A percentile compares a stretch with the other conserved stretches of the same genome.
Conservation (phyloP, 495 filamentous ascomycete genomes). For the Thermothielavioides terrestris region DNA sequence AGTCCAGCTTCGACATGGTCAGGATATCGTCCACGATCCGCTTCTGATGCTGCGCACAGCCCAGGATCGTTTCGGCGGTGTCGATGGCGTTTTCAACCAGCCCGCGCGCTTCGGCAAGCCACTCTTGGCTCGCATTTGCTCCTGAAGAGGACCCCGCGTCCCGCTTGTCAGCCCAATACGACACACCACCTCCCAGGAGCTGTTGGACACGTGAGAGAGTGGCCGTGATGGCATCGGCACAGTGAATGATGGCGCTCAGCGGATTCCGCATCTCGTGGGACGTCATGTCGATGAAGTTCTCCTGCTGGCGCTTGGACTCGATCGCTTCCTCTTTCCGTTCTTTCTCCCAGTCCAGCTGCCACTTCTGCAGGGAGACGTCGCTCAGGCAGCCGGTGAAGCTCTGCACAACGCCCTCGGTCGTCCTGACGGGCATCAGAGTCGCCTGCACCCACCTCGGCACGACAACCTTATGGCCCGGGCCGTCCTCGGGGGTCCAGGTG, state of each 20-base stretch:
- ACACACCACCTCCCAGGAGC: slow-evolving; percentile 12
- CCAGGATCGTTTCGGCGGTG: slow-evolving; percentile 64
- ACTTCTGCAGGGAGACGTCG: slow-evolving; percentile 32
- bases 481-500: slow-evolving; percentile 24
- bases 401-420: slow-evolving; percentile 23
- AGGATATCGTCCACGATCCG: slow-evolving; percentile 74
- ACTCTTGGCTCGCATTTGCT: not conserved
- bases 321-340: slow-evolving; percentile 37
- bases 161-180: not conserved
- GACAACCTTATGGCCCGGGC: slow-evolving; percentile 20
- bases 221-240: slow-evolving; percentile 47
- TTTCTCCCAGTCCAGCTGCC: slow-evolving; percentile 31
- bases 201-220: slow-evolving; percentile 25
- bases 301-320: slow-evolving; percentile 41
- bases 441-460: slow-evolving; percentile 28
- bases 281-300: slow-evolving; percentile 73
- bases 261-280: slow-evolving; percentile 74
- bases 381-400: slow-evolving; percentile 32
- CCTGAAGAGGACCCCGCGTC: not conserved
- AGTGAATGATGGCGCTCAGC: slow-evolving; percentile 62
- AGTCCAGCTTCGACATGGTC: slow-evolving; percentile 71
- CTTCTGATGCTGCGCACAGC: slow-evolving; percentile 71
- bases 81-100: slow-evolving; percentile 51
- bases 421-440: slow-evolving; percentile 29
- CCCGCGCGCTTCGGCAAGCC: slow-evolving; percentile 16